phyloP scores from a whole-genome alignment of 2,329 filamentous ascomycete genomes.

The Fusarium sulawesiense region DNA sequence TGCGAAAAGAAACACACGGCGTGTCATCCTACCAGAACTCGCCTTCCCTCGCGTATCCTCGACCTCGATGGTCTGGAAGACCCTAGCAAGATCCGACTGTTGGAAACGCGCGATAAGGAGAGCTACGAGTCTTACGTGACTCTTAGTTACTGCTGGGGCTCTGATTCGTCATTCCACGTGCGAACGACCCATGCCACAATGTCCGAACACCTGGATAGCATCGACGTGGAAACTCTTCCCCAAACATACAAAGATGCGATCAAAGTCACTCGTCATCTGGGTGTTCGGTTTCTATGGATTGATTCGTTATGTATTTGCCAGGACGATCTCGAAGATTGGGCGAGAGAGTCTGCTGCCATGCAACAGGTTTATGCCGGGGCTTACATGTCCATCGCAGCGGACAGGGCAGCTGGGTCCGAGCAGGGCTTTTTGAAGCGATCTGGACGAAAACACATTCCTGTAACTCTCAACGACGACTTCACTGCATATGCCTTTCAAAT shows the following conservation, averaged over 20 bases:
- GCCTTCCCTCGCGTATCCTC: slow-evolving; percentile 12
- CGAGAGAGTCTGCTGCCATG: slow-evolving; percentile 15
- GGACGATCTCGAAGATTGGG: slow-evolving; percentile 22
- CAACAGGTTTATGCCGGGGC: slow-evolving; percentile 20
- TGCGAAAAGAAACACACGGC: not conserved
- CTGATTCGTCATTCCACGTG: not conserved
- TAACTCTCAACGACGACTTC: not conserved
- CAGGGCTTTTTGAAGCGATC: not conserved
- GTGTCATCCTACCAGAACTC: not conserved
- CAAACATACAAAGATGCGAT: slow-evolving; percentile 27
- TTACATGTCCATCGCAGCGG: slow-evolving; percentile 9
- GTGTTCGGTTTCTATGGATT: slow-evolving; percentile 18
- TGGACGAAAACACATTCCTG: not conserved
- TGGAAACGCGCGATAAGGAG: not conserved
- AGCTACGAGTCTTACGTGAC: not conserved
- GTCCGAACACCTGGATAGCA: not conserved
- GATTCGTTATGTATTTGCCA: slow-evolving; percentile 27
- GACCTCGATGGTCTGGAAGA: not conserved
- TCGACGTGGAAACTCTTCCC: not conserved
- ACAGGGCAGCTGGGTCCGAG: not conserved
- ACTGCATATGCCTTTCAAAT: not conserved
- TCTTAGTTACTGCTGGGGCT: slow-evolving; percentile 28
- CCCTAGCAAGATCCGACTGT: not conserved
- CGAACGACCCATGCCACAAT: slow-evolving; percentile 1
- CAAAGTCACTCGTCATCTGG: slow-evolving; percentile 11